Conservation (phyloP, 2,329 filamentous ascomycete genomes). For the Cladosporium phlei region DNA sequence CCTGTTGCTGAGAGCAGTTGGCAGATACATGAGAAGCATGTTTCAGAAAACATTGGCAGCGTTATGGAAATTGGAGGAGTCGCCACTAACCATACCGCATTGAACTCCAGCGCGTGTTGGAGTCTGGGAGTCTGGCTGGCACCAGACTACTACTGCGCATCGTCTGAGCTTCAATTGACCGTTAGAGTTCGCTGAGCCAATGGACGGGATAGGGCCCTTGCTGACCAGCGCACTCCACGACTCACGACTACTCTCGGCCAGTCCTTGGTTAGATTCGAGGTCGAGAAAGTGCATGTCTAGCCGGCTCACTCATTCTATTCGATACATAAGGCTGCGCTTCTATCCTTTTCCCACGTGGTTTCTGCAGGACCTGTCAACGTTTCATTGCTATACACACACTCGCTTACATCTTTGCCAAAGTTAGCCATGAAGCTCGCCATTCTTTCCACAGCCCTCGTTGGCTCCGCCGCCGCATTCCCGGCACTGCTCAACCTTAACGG, state of each 20-base stretch:
- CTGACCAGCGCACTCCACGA: not conserved
- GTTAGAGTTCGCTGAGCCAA: not conserved
- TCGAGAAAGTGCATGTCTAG: too few relatives aligned
- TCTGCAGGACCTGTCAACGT: not conserved
- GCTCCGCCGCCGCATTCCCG: conserved; percentile 11
- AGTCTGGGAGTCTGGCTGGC: too few relatives aligned
- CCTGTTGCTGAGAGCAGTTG: too few relatives aligned
- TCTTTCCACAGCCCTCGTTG: conserved; percentile 4
- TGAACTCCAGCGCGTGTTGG: too few relatives aligned
- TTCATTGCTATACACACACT: not conserved
- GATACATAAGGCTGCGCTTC: not conserved
- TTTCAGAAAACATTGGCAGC: too few relatives aligned
- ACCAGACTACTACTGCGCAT: too few relatives aligned
- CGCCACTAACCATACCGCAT: too few relatives aligned
- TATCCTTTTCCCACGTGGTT: conserved; percentile 1
- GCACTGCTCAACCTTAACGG: conserved; percentile 13
- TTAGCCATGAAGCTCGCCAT: conserved; percentile 5
- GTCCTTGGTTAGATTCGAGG: too few relatives aligned
- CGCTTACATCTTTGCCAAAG: not conserved
- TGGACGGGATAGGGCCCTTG: not conserved
- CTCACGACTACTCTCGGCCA: too few relatives aligned
- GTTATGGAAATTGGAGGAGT: too few relatives aligned
- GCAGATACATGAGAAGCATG: too few relatives aligned
- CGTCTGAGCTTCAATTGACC: not conserved
- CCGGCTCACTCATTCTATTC: too few relatives aligned